These are phyloP conservation scores for Cladosporium oxysporum DNA, from an alignment of 2,329 filamentous ascomycete genomes.

Conservation along the genomic window DNA sequence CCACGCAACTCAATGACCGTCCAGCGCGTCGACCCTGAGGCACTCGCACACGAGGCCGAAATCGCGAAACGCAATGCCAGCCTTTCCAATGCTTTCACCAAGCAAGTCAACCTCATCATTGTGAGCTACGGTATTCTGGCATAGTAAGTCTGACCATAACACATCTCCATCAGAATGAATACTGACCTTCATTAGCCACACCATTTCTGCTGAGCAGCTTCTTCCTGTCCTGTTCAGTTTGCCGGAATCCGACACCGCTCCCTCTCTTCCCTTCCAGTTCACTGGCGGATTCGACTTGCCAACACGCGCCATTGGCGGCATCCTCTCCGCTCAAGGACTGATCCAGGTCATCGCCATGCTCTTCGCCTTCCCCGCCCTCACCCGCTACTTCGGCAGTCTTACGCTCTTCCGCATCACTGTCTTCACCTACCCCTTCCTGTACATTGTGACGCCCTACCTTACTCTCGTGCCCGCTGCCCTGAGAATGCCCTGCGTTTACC, in stretches of 20 bases:
- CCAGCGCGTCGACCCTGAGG: slow-evolving; percentile 19
- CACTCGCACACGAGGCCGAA: slow-evolving; percentile 30
- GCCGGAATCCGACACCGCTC: slow-evolving; percentile 50
- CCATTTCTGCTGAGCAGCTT: slow-evolving; percentile 93
- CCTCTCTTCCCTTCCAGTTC: slow-evolving; percentile 80
- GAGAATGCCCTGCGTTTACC: slow-evolving; percentile 73
- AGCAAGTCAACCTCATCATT: slow-evolving; percentile 83
- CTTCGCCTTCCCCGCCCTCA: slow-evolving; percentile 78
- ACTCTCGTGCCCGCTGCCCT: slow-evolving; percentile 74
- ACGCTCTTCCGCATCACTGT: slow-evolving; percentile 80
- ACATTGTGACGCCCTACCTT: slow-evolving; percentile 85
- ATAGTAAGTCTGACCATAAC: slow-evolving; percentile 68
- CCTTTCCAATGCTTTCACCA: slow-evolving; percentile 70
- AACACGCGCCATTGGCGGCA: slow-evolving; percentile 80
- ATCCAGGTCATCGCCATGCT: slow-evolving; percentile 88
- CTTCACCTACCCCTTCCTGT: slow-evolving; percentile 81
- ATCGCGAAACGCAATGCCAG: slow-evolving; percentile 38
- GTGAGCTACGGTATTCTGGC: slow-evolving; percentile 88
- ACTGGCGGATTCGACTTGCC: slow-evolving; percentile 81
- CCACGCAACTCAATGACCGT: slow-evolving; percentile 28
- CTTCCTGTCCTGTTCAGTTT: slow-evolving; percentile 90
- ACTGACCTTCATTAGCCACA: slow-evolving; percentile 65
- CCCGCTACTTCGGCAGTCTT: slow-evolving; percentile 73
- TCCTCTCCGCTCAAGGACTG: slow-evolving; percentile 83
- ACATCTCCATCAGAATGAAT: neutral